Percentiles rank a stretch among this genome's conserved stretches.
Evolutionary conservation across 1,139 yeast genomes (phyloP).

Genomic region (Zhuliangozyma blackwelliae): DNA sequence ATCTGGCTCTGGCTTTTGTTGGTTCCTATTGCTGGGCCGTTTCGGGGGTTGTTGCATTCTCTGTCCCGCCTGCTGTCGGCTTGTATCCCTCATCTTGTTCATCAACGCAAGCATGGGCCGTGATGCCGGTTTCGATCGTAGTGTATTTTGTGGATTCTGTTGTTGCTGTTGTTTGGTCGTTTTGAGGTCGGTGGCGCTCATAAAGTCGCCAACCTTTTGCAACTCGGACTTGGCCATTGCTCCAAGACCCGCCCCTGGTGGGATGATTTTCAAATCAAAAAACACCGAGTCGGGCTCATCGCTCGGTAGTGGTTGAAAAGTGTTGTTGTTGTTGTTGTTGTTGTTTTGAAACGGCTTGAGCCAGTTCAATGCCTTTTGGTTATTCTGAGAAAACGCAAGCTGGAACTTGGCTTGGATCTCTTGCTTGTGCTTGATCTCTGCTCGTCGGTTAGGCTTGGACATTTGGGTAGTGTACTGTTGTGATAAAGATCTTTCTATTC

Average conservation of each 20-base stretch:
- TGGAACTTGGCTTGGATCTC: slow-evolving; percentile 47
- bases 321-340: slow-evolving; percentile 2
- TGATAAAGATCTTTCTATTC: too few species aligned
- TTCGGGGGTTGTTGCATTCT: too few species aligned
- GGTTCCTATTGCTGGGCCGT: not conserved
- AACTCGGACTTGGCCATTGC: slow-evolving; percentile 1
- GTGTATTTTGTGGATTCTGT: slow-evolving; percentile 5
- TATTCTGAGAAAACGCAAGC: slow-evolving; percentile 35
- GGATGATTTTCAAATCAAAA: slow-evolving; percentile 41
- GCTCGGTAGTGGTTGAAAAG: not conserved
- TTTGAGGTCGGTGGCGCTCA: slow-evolving; percentile 14
- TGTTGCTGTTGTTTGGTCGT: slow-evolving; percentile 2
- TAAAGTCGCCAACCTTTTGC: slow-evolving; percentile 30
- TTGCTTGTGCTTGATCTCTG: slow-evolving; percentile 46
- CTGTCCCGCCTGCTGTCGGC: slow-evolving; percentile 15
- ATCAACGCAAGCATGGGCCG: slow-evolving; percentile 43
- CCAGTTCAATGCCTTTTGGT: slow-evolving; percentile 41
- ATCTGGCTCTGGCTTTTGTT: not conserved
- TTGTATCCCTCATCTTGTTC: slow-evolving; percentile 39
- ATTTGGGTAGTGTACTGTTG: slow-evolving; percentile 6
- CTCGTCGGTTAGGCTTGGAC: slow-evolving; percentile 29
- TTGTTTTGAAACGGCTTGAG: slow-evolving; percentile 18
- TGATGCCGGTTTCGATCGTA: slow-evolving; percentile 12
- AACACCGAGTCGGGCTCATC: slow-evolving; percentile 16
- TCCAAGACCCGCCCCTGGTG: slow-evolving; percentile 33